phyloP scores from a whole-genome alignment of 2,329 filamentous ascomycete species.

The Epichloe coenophiala region DNA sequence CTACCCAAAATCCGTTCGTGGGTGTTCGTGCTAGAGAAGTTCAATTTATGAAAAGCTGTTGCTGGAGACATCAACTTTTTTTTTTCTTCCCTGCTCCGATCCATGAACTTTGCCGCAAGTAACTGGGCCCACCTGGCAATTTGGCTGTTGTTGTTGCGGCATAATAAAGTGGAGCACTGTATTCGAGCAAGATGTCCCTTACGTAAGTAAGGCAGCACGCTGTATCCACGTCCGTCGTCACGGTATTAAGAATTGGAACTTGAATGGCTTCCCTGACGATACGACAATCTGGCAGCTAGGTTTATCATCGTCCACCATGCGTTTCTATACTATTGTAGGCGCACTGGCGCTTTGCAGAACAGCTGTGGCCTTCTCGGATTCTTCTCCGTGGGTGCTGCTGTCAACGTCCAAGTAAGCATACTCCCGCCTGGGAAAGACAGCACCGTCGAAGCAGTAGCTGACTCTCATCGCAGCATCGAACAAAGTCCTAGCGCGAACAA shows the following conservation, averaged over 20 bases:
- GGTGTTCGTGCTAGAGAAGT: not conserved
- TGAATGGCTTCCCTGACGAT: slow-evolving; percentile 13
- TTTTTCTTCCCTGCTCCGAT: not conserved
- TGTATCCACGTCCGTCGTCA: not conserved
- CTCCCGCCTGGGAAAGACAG: slow-evolving; percentile 6
- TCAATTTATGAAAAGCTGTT: not conserved
- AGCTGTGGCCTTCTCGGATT: slow-evolving; percentile 65
- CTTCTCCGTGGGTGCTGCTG: slow-evolving; percentile 79
- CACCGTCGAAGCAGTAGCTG: not conserved
- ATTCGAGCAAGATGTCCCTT: not conserved
- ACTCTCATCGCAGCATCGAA: slow-evolving; percentile 17
- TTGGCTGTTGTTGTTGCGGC: too few relatives aligned
- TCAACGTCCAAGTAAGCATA: slow-evolving; percentile 64
- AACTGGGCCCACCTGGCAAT: not conserved
- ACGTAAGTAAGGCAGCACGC: not conserved
- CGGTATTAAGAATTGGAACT: slow-evolving; percentile 7
- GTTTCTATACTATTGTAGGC: slow-evolving; percentile 35
- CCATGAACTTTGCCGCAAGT: not conserved
- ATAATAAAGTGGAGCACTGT: not conserved
- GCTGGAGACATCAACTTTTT: not conserved
- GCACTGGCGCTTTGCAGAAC: slow-evolving; percentile 42
- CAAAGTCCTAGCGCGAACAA: slow-evolving; percentile 23
- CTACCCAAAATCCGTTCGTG: not conserved
- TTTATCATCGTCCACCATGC: slow-evolving; percentile 29
- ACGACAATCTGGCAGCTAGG: slow-evolving; percentile 4